Conservation (phyloP, 2,329 filamentous ascomycete species). For the Lasiodiplodia sp. region DNA sequence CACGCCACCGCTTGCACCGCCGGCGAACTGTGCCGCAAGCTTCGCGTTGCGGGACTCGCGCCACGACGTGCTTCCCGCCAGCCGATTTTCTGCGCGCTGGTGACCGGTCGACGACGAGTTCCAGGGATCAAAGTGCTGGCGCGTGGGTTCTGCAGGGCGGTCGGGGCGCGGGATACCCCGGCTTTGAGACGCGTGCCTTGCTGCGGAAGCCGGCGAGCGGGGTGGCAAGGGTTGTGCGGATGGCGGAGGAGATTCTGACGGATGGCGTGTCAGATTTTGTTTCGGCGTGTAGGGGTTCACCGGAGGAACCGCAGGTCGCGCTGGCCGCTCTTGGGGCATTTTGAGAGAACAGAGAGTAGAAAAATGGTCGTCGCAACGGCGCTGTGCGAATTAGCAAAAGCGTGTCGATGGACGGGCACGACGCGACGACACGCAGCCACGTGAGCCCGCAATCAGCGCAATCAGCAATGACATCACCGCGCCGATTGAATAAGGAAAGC, state of each 20-base stretch:
- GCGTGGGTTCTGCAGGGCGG: conserved; percentile 34
- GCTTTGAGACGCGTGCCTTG: conserved; percentile 1
- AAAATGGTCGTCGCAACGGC: neutral
- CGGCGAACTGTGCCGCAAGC: conserved; percentile 72
- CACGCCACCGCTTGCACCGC: conserved; percentile 60
- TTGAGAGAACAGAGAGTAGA: neutral
- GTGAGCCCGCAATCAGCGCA: conserved; percentile 1
- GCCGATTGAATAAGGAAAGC: conserved; percentile 8
- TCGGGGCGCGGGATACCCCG: conserved; percentile 16
- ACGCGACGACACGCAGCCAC: conserved; percentile 13
- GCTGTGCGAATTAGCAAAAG: neutral
- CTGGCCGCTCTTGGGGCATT: neutral
- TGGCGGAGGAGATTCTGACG: conserved; percentile 22
- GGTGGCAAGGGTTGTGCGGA: conserved; percentile 29
- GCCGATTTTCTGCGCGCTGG: conserved; percentile 74
- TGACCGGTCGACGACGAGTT: conserved; percentile 80
- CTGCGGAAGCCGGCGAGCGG: conserved; percentile 11
- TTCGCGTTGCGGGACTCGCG: conserved; percentile 73
- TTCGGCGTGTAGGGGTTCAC: conserved; percentile 10
- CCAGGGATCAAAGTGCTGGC: conserved; percentile 68
- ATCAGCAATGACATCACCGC: conserved; percentile 15
- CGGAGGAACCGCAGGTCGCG: neutral
- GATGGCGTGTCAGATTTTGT: neutral
- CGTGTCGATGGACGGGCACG: neutral
- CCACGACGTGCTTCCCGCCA: conserved; percentile 72